Percentiles rank a stretch among this genome's conserved stretches.
phyloP scores from a whole-genome alignment of 495 filamentous ascomycete species.

The Aspergillus coremiiformis region DNA sequence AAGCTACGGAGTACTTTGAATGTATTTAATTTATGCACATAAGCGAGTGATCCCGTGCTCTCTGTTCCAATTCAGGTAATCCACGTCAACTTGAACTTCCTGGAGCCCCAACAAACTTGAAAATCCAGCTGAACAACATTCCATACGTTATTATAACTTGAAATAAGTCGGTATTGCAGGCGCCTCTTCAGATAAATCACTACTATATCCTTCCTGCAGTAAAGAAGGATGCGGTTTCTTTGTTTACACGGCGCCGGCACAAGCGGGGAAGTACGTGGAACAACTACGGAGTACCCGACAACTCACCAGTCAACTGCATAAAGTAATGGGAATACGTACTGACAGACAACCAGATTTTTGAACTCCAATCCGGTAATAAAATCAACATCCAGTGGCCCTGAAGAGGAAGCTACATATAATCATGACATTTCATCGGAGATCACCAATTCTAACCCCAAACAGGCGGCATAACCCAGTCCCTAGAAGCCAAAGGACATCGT shows the following conservation, averaged over 20 bases:
- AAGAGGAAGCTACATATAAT: neutral
- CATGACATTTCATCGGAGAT: neutral
- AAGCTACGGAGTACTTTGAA: too few relatives aligned
- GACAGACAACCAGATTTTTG: constrained; percentile 26
- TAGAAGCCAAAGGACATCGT: constrained; percentile 26
- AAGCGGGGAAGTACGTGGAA: constrained; percentile 26
- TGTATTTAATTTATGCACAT: too few relatives aligned
- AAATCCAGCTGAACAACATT: neutral
- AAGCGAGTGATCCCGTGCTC: neutral
- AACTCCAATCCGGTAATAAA: constrained; percentile 29
- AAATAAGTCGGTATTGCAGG: too few relatives aligned
- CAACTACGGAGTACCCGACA: too few relatives aligned
- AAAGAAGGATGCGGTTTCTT: constrained; percentile 29
- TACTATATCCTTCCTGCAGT: neutral
- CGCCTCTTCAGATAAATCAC: neutral
- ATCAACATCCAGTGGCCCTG: neutral
- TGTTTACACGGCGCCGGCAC: constrained; percentile 36
- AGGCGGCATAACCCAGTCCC: constrained; percentile 27
- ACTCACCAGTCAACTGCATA: constrained; percentile 5
- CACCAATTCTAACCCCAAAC: constrained; percentile 4
- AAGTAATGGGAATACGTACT: too few relatives aligned
- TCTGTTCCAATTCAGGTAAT: neutral
- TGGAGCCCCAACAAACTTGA: neutral
- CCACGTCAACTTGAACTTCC: neutral
- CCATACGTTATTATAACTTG: neutral